Evolutionary conservation across 2,329 filamentous ascomycete genomes (phyloP), one percentile per base, ranked within the genome.

Genomic region (Cryphonectria parasitica): DNA sequence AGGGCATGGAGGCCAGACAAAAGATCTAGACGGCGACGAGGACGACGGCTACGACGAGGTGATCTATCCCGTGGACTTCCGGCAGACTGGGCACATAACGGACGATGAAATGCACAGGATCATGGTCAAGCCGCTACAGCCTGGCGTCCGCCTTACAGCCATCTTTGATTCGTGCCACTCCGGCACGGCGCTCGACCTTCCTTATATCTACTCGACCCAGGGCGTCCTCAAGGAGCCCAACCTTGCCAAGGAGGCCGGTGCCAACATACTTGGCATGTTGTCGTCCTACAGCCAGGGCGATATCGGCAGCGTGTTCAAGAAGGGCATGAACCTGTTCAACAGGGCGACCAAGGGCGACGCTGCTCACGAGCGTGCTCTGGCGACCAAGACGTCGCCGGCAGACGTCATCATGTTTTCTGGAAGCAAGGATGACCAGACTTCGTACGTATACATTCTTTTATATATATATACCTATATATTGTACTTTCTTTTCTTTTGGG

Each of bases 401-500:
- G 96, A 98, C 80, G 95, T 99, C 61, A 88, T 98, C 79, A 98
- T 98, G 94, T 96, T 95, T 89, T 97, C 94, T 68, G 96, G 96
- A 69, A 97, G 93, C 84, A 98, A 98, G 81, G 96, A 98, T 78
- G 90, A 92, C 75, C 96, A 99, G 83, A 99, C 95, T 77, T 95
- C 92, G 90, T 94, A 85, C 83, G 91, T 90, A 77, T 74, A 78
- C 75, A 71, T 52, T 64, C 17, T 22, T 22, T 2, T 22, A 15
- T n/a, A 3, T 22, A 13, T 45, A 64, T 22, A n/a, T 39, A 2
- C 17, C 5, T 28, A 31, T 19, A 1, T 34, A 7, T 64, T 15
- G 15, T 39, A 43, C 15, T n/a, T 4, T 19, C 17, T 39, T 7
- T 36, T 62, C 31, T 39, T 25, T 13, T 15, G 19, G 8, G 15